Evolutionary conservation across 129 eudicot species (phyloP), one percentile per base, ranked within the genome.

Genomic region (Flaveria robusta): DNA sequence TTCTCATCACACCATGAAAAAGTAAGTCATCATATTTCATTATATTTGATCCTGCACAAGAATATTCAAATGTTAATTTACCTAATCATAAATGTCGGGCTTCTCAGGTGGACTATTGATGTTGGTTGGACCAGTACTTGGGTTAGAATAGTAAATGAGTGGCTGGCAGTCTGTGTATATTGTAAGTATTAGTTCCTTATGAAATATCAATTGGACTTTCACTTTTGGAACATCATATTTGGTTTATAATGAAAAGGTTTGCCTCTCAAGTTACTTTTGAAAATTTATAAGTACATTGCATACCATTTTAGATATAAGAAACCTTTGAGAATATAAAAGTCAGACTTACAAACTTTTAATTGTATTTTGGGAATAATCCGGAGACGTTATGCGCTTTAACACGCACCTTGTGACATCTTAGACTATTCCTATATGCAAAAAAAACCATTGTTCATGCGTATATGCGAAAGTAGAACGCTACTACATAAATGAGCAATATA

Each of bases 71-170:
- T 19, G 70, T 51, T 66, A 7, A 68, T 74, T 66, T 71, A 79
- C 77, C 27, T 15, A 59, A 34, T 34, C 7, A 34, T 34, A 34
- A 60, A 55, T 62, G 19, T 9, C 68, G 62, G 7, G 1, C 27
- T 22, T 79, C 52, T 60, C 86, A 91, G 97, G 85, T 91, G 88
- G 90, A 91, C 97, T 41, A 91, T 91, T 42, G 97, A 91, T 68
- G 83, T 91, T 27, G 97, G 97, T 8, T 91, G 97, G 97, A 91
- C 97, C 19, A 91, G 97, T 78, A 85, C 97, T 49, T 91, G 97
- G 97, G 97, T 91, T 49, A 88, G 94, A 82, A 83, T 91, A 64
- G 93, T 91, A 55, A 88, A 91, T 50, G 97, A 91, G 68, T 91
- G 95, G 97, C 83, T 91, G n/a, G 97, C 97, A 50, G 95, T 83